Base-by-base conservation (phyloP, 1,139 yeast species). In the Saccharomyces pastorianus region DNA sequence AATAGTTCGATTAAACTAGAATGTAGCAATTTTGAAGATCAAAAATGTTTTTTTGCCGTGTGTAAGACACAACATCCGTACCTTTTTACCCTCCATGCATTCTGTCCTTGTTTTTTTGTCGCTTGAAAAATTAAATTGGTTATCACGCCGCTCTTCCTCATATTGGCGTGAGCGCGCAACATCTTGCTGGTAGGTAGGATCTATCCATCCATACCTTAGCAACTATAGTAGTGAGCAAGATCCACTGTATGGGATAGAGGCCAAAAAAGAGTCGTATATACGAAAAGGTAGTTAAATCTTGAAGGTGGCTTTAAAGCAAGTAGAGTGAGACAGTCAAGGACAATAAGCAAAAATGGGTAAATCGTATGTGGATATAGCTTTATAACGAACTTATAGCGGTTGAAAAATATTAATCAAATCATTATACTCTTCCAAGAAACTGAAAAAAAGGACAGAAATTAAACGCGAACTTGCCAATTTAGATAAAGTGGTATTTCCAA, bases 321-420 rank as follows among this genome's bases (percentile, higher is more conserved):
- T 13, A 32, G 1, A 58, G 53, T 60, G 59, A 55, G 60, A 59
- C 68, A 68, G 34, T 46, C 50, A 32, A 63, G 65, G 64, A 63
- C 67, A 62, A 64, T 63, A 60, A 65, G 67, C 66, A 64, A 68
- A 68, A 64, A 69, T 69, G 73, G 73, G 73, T 69, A 69, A 69
- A 69, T 69, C 73, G 72, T 69, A 69, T 69, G 72, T 66, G 61
- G 52, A 48, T 28, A 32, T 25, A 25, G 46, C 46, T 11, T 23
- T 25, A 4, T 1, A 23, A 23, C 1, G 53, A 27, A 51, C 20
- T 25, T n/a, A 25, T 23, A 47, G 48, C 47, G 27, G 47, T 32
- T 32, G 38, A 32, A 32, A 32, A 32, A 32, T 32, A 32, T 32
- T 13, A 32, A 32, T 32, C 14, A 32, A 32, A n/a, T 32, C 38